phyloP scores from a whole-genome alignment of 2,329 filamentous ascomycete genomes.

The Coniella vitis region DNA sequence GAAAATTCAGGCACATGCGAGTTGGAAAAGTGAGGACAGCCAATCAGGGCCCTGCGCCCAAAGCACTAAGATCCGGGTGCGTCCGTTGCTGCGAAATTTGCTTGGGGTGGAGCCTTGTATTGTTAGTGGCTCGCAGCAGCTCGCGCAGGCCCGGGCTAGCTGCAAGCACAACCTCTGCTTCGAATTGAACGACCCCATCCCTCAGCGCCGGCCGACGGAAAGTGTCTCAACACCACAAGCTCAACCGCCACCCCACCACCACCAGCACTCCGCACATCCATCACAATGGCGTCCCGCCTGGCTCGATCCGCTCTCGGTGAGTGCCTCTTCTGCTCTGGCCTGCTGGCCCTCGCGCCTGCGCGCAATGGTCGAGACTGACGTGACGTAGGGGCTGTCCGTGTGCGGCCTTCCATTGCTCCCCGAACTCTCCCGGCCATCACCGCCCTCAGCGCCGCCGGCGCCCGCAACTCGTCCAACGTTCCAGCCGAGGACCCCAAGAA shows the following conservation, averaged over 20 bases:
- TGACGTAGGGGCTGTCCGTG: conserved; percentile 72
- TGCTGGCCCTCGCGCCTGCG: conserved; percentile 26
- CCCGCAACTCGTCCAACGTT: conserved; percentile 67
- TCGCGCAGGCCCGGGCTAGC: background rate
- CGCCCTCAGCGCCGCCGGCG: conserved; percentile 57
- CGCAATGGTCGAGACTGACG: conserved; percentile 19
- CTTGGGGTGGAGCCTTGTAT: background rate
- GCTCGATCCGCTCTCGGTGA: conserved; percentile 91
- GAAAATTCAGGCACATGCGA: background rate
- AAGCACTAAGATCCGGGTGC: background rate
- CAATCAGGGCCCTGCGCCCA: conserved; percentile 1
- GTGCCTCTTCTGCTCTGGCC: conserved; percentile 33
- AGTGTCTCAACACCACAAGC: conserved; percentile 15
- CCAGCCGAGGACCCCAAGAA: conserved; percentile 87
- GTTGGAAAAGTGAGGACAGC: background rate
- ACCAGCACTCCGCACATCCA: conserved; percentile 45
- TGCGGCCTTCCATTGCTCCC: conserved; percentile 74
- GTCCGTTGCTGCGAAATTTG: background rate
- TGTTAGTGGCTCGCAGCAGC: background rate
- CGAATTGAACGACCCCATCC: background rate
- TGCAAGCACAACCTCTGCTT: conserved; percentile 11
- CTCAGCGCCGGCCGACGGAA: conserved; percentile 9
- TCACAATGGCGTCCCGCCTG: conserved; percentile 96
- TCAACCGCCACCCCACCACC: conserved; percentile 10
- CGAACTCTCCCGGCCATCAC: conserved; percentile 66